Conservation (phyloP, 2,329 filamentous ascomycete genomes). For the Penicillium sp. region DNA sequence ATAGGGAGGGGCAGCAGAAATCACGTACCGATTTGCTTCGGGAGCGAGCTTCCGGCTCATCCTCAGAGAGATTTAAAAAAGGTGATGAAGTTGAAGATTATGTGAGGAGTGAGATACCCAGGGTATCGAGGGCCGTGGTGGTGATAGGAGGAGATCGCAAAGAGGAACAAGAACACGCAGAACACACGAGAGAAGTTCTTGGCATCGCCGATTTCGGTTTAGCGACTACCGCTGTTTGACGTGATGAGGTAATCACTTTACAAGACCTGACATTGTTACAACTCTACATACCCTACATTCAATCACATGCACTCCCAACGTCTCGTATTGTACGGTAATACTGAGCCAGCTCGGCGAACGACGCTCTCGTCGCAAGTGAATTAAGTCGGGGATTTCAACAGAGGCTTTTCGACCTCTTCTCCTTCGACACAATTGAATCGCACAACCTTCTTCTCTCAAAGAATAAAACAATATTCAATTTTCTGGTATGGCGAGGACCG, state of each 20-base stretch:
- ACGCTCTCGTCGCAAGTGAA: constrained; percentile 23
- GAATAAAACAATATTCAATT: not conserved
- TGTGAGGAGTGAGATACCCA: constrained; percentile 27
- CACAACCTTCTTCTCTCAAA: not conserved
- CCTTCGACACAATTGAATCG: constrained; percentile 6
- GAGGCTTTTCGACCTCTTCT: not conserved
- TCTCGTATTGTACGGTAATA: not conserved
- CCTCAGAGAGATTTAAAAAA: constrained; percentile 30
- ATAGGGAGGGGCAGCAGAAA: constrained; percentile 30
- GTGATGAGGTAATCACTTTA: constrained; percentile 10
- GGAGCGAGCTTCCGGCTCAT: constrained; percentile 79
- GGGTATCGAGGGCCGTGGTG: constrained; percentile 19
- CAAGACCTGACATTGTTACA: constrained; percentile 10
- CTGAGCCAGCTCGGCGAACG: constrained; percentile 14
- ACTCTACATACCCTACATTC: not conserved
- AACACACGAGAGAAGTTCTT: constrained; percentile 29
- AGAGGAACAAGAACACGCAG: constrained; percentile 24
- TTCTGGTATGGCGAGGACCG: not conserved
- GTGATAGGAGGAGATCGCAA: constrained; percentile 21
- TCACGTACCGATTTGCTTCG: constrained; percentile 92
- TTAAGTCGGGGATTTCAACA: constrained; percentile 6
- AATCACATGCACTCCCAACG: not conserved
- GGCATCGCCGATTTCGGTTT: constrained; percentile 19
- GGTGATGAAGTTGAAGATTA: constrained; percentile 14
- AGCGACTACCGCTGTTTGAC: constrained; percentile 3